Conservation (phyloP, 495 filamentous ascomycete genomes). For the Penicillium silybi region DNA sequence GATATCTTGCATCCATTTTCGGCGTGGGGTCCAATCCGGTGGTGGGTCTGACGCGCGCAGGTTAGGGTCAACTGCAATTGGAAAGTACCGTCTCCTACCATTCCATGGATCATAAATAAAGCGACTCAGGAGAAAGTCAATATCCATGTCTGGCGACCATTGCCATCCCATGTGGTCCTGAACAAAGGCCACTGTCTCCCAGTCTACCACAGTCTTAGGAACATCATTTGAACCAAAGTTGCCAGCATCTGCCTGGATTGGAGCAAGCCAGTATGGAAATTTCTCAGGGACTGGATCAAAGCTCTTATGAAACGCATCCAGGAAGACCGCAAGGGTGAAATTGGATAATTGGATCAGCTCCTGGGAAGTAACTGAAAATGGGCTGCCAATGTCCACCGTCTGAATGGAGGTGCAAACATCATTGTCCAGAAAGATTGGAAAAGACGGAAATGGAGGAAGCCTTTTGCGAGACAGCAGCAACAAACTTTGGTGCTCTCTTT, state of each 20-base stretch:
- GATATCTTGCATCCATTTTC: slow-evolving; percentile 55
- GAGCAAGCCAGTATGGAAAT: slow-evolving; percentile 84
- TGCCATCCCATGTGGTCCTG: slow-evolving; percentile 45
- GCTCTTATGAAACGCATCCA: slow-evolving; percentile 85
- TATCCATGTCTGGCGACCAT: slow-evolving; percentile 51
- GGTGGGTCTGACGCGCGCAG: slow-evolving; percentile 53
- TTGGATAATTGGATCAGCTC: slow-evolving; percentile 51
- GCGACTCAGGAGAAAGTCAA: slow-evolving; percentile 56
- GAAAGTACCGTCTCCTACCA: slow-evolving; percentile 55
- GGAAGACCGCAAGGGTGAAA: slow-evolving; percentile 73
- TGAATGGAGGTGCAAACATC: slow-evolving; percentile 56
- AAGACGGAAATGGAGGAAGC: slow-evolving; percentile 62
- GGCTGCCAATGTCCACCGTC: slow-evolving; percentile 31
- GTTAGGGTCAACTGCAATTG: slow-evolving; percentile 30
- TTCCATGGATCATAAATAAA: slow-evolving; percentile 73
- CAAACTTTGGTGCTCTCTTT: slow-evolving; percentile 57
- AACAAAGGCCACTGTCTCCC: slow-evolving; percentile 55
- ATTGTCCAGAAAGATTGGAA: slow-evolving; percentile 65
- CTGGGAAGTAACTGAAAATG: slow-evolving; percentile 37
- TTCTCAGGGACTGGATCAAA: slow-evolving; percentile 60
- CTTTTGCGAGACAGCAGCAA: slow-evolving; percentile 66
- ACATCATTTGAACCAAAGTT: neutral
- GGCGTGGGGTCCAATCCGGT: slow-evolving; percentile 39
- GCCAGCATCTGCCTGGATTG: slow-evolving; percentile 23
- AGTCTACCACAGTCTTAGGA: slow-evolving; percentile 56